Conservation (phyloP, 306 rosid genomes). For the Pyrus betulifolia region DNA sequence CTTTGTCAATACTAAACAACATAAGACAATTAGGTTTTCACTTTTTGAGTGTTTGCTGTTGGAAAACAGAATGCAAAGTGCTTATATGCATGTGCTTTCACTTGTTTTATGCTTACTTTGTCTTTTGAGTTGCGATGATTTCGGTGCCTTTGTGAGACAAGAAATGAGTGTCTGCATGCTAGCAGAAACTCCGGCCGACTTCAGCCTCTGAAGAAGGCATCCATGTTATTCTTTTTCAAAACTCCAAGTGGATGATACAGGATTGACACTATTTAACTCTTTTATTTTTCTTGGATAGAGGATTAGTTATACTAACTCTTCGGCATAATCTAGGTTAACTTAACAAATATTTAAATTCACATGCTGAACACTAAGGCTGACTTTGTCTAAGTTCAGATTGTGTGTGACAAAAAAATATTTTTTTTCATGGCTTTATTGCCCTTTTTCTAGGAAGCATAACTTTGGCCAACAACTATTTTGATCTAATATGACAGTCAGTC, state of each 20-base stretch:
- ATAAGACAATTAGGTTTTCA: not conserved
- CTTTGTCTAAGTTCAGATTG: not conserved
- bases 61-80: constrained; percentile 3
- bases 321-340: not conserved
- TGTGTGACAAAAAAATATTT: not conserved
- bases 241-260: not conserved
- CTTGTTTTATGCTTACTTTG: constrained; percentile 30
- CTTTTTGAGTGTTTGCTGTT: constrained; percentile 4
- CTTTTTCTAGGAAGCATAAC: too few relatives aligned
- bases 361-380: not conserved
- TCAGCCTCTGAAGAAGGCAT: constrained; percentile 9
- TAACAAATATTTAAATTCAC: not conserved
- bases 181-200: not conserved
- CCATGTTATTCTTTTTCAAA: not conserved
- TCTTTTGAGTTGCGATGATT: constrained; percentile 36
- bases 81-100: constrained; percentile 1
- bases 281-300: not conserved
- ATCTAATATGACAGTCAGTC: too few relatives aligned
- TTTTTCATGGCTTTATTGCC: not conserved
- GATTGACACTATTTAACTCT: not conserved
- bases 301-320: not conserved
- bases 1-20: constrained; percentile 6
- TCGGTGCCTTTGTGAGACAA: constrained; percentile 29
- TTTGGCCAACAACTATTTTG: not conserved
- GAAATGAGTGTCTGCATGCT: constrained; percentile 16